Evolutionary conservation across 805 yeast genomes (phyloP), one percentile per base, ranked within the genome.

Genomic region (Saturnispora serradocipensis): DNA sequence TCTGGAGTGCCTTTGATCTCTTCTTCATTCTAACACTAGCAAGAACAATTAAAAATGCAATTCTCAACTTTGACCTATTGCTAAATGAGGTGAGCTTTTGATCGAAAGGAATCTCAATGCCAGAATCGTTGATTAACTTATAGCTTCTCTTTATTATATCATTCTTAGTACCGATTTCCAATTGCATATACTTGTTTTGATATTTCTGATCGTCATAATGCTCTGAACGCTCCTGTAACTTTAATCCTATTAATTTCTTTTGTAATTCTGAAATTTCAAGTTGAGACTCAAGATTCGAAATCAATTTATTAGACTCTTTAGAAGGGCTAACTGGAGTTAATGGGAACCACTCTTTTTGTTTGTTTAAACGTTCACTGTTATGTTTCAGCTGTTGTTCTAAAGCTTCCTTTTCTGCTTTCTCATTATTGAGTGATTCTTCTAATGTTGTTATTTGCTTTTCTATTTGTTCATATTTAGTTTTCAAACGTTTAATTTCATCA

Each of bases 231-330:
- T 78, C 80, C 45, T 72, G 71, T 45, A 77, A 64, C 57, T 73
- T 76, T 49, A 79, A 72, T 56, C 67, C 72, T 61, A 72, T 75
- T 51, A 74, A 70, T 34, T 72, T 72, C 54, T 71, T 63, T 59
- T 77, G 78, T 46, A 67, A 67, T 44, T 70, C 70, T 34, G 70
- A 60, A 13, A 68, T 57, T 18, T 55, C 59, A 18, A 62, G 9
- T 18, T 52, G 56, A 15, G 27, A 45, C 30, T 46, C 39, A 10
- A 34, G 24, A 13, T 38, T 44, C 13, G 24, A 18, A 20, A 45
- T 32, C 16, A 50, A 24, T 4, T 22, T 32, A 9, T 34, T 43
- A 8, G 53, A 45, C 22, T 49, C 40, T n/a, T 50, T 42, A 6
- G 58, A 46, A n/a, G 66, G 61, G 22, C 66, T 56, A 20, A 56